Percentiles rank a stretch among this genome's conserved stretches.
phyloP scores from a whole-genome alignment of 2,329 filamentous ascomycete genomes.

The Fusarium lateritium region DNA sequence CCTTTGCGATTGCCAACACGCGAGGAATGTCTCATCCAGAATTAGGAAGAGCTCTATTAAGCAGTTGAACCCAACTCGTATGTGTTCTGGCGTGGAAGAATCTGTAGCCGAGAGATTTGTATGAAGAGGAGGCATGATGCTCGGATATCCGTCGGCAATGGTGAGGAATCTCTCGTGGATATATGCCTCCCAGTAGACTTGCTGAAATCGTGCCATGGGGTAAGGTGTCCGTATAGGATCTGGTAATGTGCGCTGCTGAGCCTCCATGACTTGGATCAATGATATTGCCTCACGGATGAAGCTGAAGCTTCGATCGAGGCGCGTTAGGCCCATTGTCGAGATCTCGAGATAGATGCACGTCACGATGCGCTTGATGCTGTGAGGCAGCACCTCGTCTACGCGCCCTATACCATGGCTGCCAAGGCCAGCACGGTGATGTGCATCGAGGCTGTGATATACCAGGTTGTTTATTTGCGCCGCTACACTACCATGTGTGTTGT shows the following conservation, averaged over 20 bases:
- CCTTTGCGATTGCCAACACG: conserved; percentile 55
- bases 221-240: conserved; percentile 31
- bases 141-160: conserved; percentile 63
- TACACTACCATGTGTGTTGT: conserved; percentile 40
- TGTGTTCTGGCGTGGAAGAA: conserved; percentile 53
- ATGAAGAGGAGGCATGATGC: conserved; percentile 53
- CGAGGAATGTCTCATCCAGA: conserved; percentile 57
- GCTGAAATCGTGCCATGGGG: conserved; percentile 52
- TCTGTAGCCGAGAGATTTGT: conserved; percentile 53
- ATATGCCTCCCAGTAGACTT: conserved; percentile 69
- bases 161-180: conserved; percentile 71
- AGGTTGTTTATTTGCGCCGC: conserved; percentile 43
- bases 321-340: conserved; percentile 63
- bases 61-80: conserved; percentile 57
- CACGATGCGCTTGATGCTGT: conserved; percentile 63
- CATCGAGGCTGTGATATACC: conserved; percentile 48
- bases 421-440: conserved; percentile 50
- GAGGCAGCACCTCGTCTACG: conserved; percentile 56
- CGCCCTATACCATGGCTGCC: conserved; percentile 52
- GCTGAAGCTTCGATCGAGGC: conserved; percentile 64
- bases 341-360: conserved; percentile 69
- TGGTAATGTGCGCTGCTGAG: conserved; percentile 34
- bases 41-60: conserved; percentile 57
- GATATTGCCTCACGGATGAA: conserved; percentile 66
- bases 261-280: conserved; percentile 46